A percentile compares a stretch with the other conserved stretches of the same genome.
Conservation (phyloP, 148 eudicot genomes). For the Polygonum maritimum region DNA sequence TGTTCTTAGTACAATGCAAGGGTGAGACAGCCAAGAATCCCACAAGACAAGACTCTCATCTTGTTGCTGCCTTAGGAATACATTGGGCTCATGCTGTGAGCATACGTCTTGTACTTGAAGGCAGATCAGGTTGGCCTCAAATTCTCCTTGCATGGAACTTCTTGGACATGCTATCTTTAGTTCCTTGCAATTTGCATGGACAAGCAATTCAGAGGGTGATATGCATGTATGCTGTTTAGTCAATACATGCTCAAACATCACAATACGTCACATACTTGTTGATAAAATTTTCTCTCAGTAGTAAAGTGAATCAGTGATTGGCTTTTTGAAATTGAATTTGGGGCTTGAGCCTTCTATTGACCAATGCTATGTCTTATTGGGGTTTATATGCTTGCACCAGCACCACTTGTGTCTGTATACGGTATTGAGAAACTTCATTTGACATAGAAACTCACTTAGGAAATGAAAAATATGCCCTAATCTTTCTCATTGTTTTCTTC, state of each 20-base stretch:
- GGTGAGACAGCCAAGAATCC: slow-evolving; percentile 16
- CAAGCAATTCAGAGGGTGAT: background rate
- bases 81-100: slow-evolving; percentile 93
- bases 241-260: background rate
- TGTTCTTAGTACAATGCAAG: slow-evolving; percentile 34
- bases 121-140: slow-evolving; percentile 50
- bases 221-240: background rate
- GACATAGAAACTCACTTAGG: background rate
- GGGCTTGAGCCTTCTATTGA: background rate
- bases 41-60: slow-evolving; percentile 46
- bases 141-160: background rate
- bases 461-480: background rate
- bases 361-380: no score
- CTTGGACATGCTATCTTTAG: background rate
- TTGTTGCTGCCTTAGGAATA: slow-evolving; percentile 84
- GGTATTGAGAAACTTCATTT: no score
- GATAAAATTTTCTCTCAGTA: background rate
- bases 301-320: background rate
- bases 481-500: background rate
- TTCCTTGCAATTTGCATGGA: background rate
- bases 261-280: background rate
- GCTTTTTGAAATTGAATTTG: background rate
- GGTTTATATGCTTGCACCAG: no score
- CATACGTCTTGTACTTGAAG: slow-evolving; percentile 76
- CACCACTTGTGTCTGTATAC: no score